Conservation (phyloP, 495 filamentous ascomycete species). For the Rostrohypoxylon terebratum region DNA sequence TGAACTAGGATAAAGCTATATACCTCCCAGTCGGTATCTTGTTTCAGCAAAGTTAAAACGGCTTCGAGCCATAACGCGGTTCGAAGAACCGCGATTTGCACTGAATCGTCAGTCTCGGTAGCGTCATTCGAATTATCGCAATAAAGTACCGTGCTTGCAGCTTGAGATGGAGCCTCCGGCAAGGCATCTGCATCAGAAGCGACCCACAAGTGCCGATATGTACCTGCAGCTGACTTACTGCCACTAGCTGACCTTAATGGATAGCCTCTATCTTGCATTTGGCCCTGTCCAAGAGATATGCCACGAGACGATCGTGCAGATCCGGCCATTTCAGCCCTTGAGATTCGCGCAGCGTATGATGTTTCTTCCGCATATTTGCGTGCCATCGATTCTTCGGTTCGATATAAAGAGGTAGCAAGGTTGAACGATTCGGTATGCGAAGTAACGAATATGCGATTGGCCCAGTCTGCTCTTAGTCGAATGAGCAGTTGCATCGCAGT, state of each 20-base stretch:
- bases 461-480: constrained; percentile 82
- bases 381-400: constrained; percentile 68
- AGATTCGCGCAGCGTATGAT: constrained; percentile 53
- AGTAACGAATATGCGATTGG: constrained; percentile 75
- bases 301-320: constrained; percentile 57
- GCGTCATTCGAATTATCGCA: constrained; percentile 22
- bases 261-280: constrained; percentile 51
- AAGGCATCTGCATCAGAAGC: constrained; percentile 64
- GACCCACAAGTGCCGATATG: constrained; percentile 63
- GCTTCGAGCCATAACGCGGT: constrained; percentile 81
- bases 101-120: constrained; percentile 28
- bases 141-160: constrained; percentile 59
- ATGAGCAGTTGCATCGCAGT: constrained; percentile 87
- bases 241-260: constrained; percentile 53
- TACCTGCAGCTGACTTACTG: constrained; percentile 48
- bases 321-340: constrained; percentile 51
- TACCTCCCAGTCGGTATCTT: constrained; percentile 89
- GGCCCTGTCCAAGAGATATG: constrained; percentile 60
- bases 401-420: constrained; percentile 76
- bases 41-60: constrained; percentile 76
- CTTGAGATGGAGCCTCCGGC: constrained; percentile 56
- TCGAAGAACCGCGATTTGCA: constrained; percentile 61
- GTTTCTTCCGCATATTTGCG: constrained; percentile 64
- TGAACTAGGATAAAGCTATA: constrained; percentile 92
- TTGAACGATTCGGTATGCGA: constrained; percentile 73